Evolutionary conservation across 306 rosid species (phyloP), one percentile per base, ranked within the genome.

Genomic region (Fragaria vesca): DNA sequence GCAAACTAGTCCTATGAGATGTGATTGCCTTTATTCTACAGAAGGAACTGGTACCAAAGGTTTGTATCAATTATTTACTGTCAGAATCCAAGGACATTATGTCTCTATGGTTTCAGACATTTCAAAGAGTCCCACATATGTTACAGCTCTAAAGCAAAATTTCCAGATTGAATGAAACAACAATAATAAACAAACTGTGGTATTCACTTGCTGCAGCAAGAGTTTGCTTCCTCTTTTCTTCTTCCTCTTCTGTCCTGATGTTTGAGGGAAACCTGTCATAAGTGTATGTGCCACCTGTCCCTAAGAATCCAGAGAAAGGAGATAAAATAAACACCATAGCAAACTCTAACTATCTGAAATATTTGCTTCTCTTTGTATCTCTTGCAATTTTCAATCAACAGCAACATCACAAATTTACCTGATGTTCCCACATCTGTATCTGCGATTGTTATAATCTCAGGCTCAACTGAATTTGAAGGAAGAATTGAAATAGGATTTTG

Each of bases 401-500:
- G 74, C 28, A 66, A 57, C 61, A 83, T 74, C 43, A 40, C 72
- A 77, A 81, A 75, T 85, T 65, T 76, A 93, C 99, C 98, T 66
- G 97, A 91, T 83, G 81, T 76, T 85, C 88, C 91, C 57, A 52
- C 78, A 77, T 90, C 94, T 69, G 90, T 85, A 82, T 95, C 99
- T 76, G 97, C 88, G 77, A 95, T 89, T 54, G 99, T 93, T 81
- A 91, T 86, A 74, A 93, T 90, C 91, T 95, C 99, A 76, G 96
- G 97, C 81, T 93, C 99, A 46, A 48, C 77, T 36, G 52, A 74
- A 84, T 90, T 72, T 73, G 90, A 84, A 38, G 97, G 92, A 81
- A 93, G 87, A 87, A 93, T 82, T 77, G 98, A 95, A 79, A 91
- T 69, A 76, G 96, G 98, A 88, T 95, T 93, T 86, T 95, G 93